Conservation (phyloP, 1,284 basidiomycete species). For the Neonothopanus nambi region DNA sequence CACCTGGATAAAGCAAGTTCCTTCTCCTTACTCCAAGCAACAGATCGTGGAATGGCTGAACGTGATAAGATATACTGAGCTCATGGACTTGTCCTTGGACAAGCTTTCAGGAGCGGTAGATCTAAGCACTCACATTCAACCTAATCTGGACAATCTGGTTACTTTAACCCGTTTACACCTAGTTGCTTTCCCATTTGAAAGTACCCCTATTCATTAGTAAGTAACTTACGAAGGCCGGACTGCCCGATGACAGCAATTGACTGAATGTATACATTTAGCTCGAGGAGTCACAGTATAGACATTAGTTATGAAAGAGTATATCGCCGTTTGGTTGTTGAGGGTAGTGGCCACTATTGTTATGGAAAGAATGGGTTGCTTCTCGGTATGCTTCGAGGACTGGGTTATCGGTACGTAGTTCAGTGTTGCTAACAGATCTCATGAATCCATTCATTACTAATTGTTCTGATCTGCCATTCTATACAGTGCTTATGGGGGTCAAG, state of each 20-base stretch:
- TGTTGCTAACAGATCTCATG: no score
- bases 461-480: no score
- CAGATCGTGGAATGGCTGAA: constrained; percentile 11
- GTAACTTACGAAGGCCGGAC: no score
- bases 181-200: constrained; percentile 36
- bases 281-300: constrained; percentile 32
- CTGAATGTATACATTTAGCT: no score
- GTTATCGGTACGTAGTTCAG: constrained; percentile 36
- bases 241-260: no score
- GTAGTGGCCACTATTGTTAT: constrained; percentile 38
- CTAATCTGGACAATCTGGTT: constrained; percentile 29
- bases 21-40: constrained; percentile 10
- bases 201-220: constrained; percentile 40
- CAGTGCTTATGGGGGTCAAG: constrained; percentile 8
- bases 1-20: constrained; percentile 11
- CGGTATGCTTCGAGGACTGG: constrained; percentile 37
- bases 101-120: not conserved
- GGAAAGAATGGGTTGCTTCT: constrained; percentile 36
- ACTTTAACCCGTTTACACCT: constrained; percentile 24
- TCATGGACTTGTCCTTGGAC: constrained; percentile 4
- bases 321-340: constrained; percentile 28
- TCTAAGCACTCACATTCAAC: constrained; percentile 17
- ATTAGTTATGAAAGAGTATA: constrained; percentile 31
- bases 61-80: constrained; percentile 13
- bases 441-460: no score